A percentile compares a stretch with the other conserved stretches of the same genome.
Conservation (phyloP, 1,284 basidiomycete species). For the Hypsizygus ulmarius region DNA sequence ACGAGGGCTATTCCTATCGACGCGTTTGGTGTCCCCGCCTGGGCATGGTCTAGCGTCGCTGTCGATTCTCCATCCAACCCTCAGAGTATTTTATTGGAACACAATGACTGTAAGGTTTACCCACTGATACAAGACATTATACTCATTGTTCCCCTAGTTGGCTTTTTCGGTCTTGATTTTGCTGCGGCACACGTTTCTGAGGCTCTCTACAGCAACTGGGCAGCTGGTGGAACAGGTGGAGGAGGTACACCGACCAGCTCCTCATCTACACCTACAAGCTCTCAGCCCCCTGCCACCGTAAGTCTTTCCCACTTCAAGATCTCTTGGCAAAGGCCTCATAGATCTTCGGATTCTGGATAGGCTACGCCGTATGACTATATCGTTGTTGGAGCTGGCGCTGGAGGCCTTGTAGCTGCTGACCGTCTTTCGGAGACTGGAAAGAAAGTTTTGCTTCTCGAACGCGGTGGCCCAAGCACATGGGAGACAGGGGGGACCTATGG, state of each 20-base stretch:
- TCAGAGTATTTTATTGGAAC: constrained; percentile 36
- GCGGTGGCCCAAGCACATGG: constrained; percentile 60
- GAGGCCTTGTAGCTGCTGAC: constrained; percentile 47
- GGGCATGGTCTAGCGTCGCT: constrained; percentile 43
- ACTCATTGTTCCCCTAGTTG: constrained; percentile 36
- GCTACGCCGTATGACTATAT: constrained; percentile 61
- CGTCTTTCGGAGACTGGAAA: constrained; percentile 60
- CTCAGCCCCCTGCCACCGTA: constrained; percentile 35
- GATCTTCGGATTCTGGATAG: constrained; percentile 19
- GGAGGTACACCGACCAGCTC: constrained; percentile 28
- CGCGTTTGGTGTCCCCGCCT: constrained; percentile 46
- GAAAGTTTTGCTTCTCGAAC: constrained; percentile 59
- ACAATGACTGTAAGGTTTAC: constrained; percentile 33
- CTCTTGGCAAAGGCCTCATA: not conserved
- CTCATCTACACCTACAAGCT: constrained; percentile 31
- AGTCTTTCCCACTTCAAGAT: constrained; percentile 14
- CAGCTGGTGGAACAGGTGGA: constrained; percentile 42
- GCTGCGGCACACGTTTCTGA: constrained; percentile 44
- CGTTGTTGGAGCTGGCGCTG: constrained; percentile 57
- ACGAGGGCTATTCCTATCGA: constrained; percentile 39
- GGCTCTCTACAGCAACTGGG: constrained; percentile 48
- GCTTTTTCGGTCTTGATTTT: constrained; percentile 56
- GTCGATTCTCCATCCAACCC: constrained; percentile 35
- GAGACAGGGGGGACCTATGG: constrained; percentile 59
- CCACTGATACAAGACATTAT: not conserved